Evolutionary conservation across 2,329 filamentous ascomycete genomes (phyloP).

Genomic region (Pyrenochaeta sp.): DNA sequence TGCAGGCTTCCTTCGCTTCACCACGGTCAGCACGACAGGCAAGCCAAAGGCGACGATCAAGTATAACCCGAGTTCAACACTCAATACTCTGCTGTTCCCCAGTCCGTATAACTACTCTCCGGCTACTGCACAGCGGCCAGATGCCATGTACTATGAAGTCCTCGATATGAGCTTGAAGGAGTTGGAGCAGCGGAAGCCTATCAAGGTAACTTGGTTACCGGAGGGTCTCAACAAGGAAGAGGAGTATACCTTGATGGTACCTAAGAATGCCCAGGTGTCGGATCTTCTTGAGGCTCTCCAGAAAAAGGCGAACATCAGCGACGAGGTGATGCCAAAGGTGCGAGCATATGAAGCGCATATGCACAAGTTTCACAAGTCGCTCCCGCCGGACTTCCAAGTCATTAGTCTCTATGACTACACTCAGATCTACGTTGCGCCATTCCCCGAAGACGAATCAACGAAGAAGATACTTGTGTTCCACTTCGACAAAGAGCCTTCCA

Average conservation of each 20-base stretch:
- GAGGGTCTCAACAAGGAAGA: conserved; percentile 96
- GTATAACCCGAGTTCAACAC: conserved; percentile 71
- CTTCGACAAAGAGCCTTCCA: conserved; percentile 87
- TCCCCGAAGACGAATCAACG: conserved; percentile 71
- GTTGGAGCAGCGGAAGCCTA: conserved; percentile 86
- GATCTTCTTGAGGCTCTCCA: conserved; percentile 79
- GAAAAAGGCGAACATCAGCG: conserved; percentile 80
- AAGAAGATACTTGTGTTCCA: conserved; percentile 86
- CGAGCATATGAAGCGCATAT: conserved; percentile 83
- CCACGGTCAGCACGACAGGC: conserved; percentile 80
- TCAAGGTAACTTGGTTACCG: conserved; percentile 83
- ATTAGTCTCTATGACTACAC: conserved; percentile 86
- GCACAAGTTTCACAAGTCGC: conserved; percentile 83
- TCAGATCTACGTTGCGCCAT: conserved; percentile 78
- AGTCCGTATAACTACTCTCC: conserved; percentile 74
- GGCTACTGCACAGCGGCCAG: conserved; percentile 70
- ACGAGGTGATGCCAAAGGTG: conserved; percentile 76
- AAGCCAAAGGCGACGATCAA: conserved; percentile 82
- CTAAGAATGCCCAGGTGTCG: conserved; percentile 81
- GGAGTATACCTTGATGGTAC: conserved; percentile 80
- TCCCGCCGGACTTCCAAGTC: conserved; percentile 75
- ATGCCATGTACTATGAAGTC: conserved; percentile 90
- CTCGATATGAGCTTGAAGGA: conserved; percentile 94
- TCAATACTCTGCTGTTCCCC: conserved; percentile 79
- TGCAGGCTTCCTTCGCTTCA: conserved; percentile 88